Conservation (phyloP, 2,329 filamentous ascomycete species). For the Celoporthe dispersa region DNA sequence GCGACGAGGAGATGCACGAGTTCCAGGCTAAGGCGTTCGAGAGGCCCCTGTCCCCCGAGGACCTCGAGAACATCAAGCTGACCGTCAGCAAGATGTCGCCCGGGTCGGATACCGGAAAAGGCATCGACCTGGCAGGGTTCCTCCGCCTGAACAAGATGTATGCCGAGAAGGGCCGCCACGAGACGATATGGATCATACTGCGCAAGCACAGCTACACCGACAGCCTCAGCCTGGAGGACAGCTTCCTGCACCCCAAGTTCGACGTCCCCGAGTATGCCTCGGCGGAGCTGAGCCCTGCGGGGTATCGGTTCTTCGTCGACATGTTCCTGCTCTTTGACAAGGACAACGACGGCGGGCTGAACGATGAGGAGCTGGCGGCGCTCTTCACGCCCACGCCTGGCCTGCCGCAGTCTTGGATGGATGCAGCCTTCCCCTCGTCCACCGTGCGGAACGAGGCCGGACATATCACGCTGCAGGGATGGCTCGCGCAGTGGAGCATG, state of each 20-base stretch:
- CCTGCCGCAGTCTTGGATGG: slow-evolving; percentile 82
- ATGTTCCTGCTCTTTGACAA: slow-evolving; percentile 94
- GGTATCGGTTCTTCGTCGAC: slow-evolving; percentile 97
- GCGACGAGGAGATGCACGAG: slow-evolving; percentile 85
- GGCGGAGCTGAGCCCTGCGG: slow-evolving; percentile 89
- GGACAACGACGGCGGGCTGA: slow-evolving; percentile 94
- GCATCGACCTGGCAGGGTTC: slow-evolving; percentile 84
- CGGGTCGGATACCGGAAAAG: slow-evolving; percentile 65
- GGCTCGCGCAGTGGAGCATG: slow-evolving; percentile 99
- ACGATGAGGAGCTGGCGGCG: slow-evolving; percentile 80
- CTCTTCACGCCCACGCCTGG: slow-evolving; percentile 94
- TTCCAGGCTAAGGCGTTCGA: slow-evolving; percentile 94
- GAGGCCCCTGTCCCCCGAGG: slow-evolving; percentile 78
- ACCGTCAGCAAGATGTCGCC: slow-evolving; percentile 75
- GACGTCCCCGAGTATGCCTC: slow-evolving; percentile 92
- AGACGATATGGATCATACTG: slow-evolving; percentile 97
- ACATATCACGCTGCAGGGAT: slow-evolving; percentile 93
- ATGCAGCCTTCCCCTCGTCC: slow-evolving; percentile 87
- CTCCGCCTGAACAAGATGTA: slow-evolving; percentile 93
- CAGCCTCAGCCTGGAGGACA: slow-evolving; percentile 88
- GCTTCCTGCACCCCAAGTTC: slow-evolving; percentile 89
- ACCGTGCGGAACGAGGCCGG: slow-evolving; percentile 95
- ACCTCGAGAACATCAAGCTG: slow-evolving; percentile 88
- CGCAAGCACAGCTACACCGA: slow-evolving; percentile 96
- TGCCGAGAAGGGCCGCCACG: slow-evolving; percentile 94